A percentile compares a stretch with the other conserved stretches of the same genome.
phyloP scores from a whole-genome alignment of 192 early-diverging fungal genomes.

The Coemansia sp. region DNA sequence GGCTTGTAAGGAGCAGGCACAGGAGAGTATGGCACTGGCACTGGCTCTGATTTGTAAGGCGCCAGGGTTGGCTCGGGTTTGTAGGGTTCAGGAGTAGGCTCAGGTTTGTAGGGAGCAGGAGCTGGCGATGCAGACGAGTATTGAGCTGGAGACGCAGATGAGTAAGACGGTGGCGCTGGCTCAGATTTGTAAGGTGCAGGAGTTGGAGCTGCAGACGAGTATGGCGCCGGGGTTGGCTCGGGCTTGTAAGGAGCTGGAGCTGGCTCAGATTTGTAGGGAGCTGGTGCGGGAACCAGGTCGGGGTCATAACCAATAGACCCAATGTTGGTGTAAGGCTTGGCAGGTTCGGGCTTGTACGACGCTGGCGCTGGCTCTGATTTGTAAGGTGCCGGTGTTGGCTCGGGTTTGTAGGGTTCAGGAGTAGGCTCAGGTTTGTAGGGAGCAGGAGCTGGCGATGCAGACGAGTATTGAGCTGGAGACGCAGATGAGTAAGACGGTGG shows the following conservation, averaged over 20 bases:
- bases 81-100: background rate
- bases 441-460: background rate
- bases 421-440: background rate
- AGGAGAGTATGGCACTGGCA: background rate
- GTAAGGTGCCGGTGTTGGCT: slow-evolving; percentile 11
- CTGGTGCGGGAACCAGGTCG: background rate
- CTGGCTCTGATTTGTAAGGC: background rate
- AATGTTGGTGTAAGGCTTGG: background rate
- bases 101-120: background rate
- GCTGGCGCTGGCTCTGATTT: background rate
- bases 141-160: background rate
- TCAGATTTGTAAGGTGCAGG: background rate
- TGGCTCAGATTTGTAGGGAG: background rate
- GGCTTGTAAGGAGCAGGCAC: too few relatives aligned
- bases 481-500: background rate
- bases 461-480: background rate
- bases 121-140: background rate
- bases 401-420: slow-evolving; percentile 5
- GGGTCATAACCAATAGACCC: background rate
- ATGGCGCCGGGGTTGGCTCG: too few relatives aligned
- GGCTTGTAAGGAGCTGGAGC: background rate
- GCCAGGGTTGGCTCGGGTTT: slow-evolving; percentile 11
- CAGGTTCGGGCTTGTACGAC: background rate
- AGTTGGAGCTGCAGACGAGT: too few relatives aligned
- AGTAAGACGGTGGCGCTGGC: background rate